Conservation (phyloP, 495 filamentous ascomycete species). For the Xylaria cubensis region DNA sequence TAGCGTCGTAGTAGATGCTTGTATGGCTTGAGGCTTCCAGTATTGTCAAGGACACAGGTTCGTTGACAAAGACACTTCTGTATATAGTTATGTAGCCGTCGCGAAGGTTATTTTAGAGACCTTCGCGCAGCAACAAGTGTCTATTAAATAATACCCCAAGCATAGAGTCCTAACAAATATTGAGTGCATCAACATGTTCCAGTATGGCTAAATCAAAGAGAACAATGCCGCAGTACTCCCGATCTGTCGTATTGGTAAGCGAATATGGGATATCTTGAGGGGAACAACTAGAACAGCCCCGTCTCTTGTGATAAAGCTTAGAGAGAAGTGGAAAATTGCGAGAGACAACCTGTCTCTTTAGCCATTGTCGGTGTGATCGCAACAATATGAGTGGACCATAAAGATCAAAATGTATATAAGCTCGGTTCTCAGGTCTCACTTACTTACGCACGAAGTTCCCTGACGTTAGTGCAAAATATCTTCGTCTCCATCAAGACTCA, state of each 20-base stretch:
- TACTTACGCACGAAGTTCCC: neutral
- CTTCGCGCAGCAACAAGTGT: too few relatives aligned
- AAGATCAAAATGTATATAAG: too few relatives aligned
- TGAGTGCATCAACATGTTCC: neutral
- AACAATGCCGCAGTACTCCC: neutral
- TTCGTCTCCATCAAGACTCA: constrained; percentile 32
- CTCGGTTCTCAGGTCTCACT: too few relatives aligned
- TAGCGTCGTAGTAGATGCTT: neutral
- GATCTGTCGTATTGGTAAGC: neutral
- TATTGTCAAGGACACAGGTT: neutral
- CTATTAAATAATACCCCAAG: too few relatives aligned
- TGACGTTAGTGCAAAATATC: neutral
- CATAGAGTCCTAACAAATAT: too few relatives aligned
- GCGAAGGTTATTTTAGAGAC: too few relatives aligned
- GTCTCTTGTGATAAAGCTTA: neutral
- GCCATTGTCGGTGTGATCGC: too few relatives aligned
- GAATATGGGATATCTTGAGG: neutral
- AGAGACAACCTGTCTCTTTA: too few relatives aligned
- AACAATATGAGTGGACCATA: too few relatives aligned
- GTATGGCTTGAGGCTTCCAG: neutral
- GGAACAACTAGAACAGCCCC: neutral
- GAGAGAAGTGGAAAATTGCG: too few relatives aligned
- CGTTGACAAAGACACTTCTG: too few relatives aligned
- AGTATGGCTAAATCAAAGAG: neutral
- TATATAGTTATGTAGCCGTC: too few relatives aligned